Conservation (phyloP, 2,329 filamentous ascomycete genomes). For the Drechslerella dactyloides region DNA sequence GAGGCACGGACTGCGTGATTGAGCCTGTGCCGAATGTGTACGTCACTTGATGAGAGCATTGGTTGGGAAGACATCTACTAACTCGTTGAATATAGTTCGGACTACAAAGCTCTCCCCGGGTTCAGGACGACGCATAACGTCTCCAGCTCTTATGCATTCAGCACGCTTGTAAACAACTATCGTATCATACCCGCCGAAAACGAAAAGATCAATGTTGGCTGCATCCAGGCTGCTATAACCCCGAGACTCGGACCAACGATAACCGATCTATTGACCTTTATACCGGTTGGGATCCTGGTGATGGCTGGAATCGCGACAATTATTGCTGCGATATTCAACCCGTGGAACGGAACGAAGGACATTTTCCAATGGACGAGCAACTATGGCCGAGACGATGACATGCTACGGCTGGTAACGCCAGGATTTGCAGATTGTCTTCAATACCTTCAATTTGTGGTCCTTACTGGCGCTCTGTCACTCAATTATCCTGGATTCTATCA, state of each 20-base stretch:
- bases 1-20: slow-evolving; percentile 15
- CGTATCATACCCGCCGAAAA: slow-evolving; percentile 76
- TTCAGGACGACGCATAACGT: slow-evolving; percentile 78
- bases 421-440: slow-evolving; percentile 96
- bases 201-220: slow-evolving; percentile 70
- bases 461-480: slow-evolving; percentile 85
- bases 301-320: slow-evolving; percentile 82
- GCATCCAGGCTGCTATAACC: slow-evolving; percentile 80
- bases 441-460: slow-evolving; percentile 89
- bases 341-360: slow-evolving; percentile 83
- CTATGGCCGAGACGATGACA: slow-evolving; percentile 89
- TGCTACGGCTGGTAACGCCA: slow-evolving; percentile 88
- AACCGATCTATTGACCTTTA: slow-evolving; percentile 65
- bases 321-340: slow-evolving; percentile 84
- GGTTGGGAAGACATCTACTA: slow-evolving; percentile 1
- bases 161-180: slow-evolving; percentile 77
- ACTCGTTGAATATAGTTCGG: slow-evolving; percentile 14
- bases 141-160: slow-evolving; percentile 81
- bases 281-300: slow-evolving; percentile 77
- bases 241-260: slow-evolving; percentile 71
- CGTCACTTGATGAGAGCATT: neutral
- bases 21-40: slow-evolving; percentile 36
- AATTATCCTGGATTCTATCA: slow-evolving; percentile 95
- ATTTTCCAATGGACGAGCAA: slow-evolving; percentile 97
- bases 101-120: slow-evolving; percentile 66